A percentile compares a stretch with the other conserved stretches of the same genome.
Conservation (phyloP, 2,329 filamentous ascomycete genomes). For the Pseudogymnoascus sp. region DNA sequence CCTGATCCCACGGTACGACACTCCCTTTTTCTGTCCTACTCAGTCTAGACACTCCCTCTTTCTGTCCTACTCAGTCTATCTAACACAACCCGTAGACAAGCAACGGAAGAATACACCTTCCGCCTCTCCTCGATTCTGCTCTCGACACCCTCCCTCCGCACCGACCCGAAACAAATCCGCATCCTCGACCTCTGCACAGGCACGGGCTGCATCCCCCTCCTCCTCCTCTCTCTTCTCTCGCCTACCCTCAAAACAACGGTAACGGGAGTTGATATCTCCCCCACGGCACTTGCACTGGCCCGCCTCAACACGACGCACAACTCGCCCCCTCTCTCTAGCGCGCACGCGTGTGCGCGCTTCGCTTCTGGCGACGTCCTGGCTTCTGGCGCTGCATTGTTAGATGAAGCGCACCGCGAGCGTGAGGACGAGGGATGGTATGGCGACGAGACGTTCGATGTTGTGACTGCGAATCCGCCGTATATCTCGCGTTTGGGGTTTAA, state of each 20-base stretch:
- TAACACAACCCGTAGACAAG: constrained; percentile 37
- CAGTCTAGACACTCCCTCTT: constrained; percentile 18
- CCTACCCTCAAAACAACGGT: constrained; percentile 45
- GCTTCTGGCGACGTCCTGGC: constrained; percentile 37
- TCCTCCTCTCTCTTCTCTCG: constrained; percentile 56
- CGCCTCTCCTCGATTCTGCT: constrained; percentile 37
- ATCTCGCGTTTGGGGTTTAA: constrained; percentile 59
- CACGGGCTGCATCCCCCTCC: constrained; percentile 79
- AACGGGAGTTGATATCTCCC: constrained; percentile 68
- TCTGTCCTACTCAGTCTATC: constrained; percentile 7
- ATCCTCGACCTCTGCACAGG: constrained; percentile 86
- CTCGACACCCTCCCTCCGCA: background rate
- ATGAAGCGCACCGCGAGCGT: background rate
- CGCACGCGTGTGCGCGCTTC: background rate
- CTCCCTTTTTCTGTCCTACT: constrained; percentile 6
- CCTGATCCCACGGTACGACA: constrained; percentile 65
- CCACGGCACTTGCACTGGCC: constrained; percentile 56
- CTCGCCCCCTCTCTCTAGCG: background rate
- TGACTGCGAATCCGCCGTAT: constrained; percentile 89
- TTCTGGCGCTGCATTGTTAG: background rate
- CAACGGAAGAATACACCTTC: constrained; percentile 62
- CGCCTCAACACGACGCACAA: constrained; percentile 48
- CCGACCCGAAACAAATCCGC: constrained; percentile 27
- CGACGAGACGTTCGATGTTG: constrained; percentile 34
- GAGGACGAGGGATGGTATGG: background rate